Percentiles rank a stretch among this genome's conserved stretches.
phyloP scores from a whole-genome alignment of 768 basidiomycete genomes.

The Saitozyma podzolica region DNA sequence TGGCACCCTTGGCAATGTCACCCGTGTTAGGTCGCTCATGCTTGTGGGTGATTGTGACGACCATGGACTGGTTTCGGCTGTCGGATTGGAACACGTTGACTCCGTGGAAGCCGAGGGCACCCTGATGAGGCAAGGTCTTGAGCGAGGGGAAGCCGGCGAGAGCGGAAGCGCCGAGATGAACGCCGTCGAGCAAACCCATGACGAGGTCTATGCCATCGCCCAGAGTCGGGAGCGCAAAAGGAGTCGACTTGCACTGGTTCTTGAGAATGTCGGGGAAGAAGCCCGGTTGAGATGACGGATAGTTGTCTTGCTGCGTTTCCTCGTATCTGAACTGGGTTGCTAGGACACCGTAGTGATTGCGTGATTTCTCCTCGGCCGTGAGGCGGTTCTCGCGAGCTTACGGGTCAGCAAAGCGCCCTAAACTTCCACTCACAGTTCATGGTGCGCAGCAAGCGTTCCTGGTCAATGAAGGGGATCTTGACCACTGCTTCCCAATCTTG shows the following conservation, averaged over 20 bases:
- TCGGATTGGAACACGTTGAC: slow-evolving; percentile 93
- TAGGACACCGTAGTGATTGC: slow-evolving; percentile 72
- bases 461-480: slow-evolving; percentile 96
- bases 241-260: slow-evolving; percentile 74
- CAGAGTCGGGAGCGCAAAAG: slow-evolving; percentile 85
- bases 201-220: slow-evolving; percentile 74
- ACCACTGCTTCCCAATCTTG: slow-evolving; percentile 98
- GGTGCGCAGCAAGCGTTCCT: slow-evolving; percentile 70
- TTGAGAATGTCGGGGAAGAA: slow-evolving; percentile 87
- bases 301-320: slow-evolving; percentile 63
- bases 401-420: background rate
- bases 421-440: slow-evolving; percentile 67
- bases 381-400: slow-evolving; percentile 76
- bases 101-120: slow-evolving; percentile 75
- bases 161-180: slow-evolving; percentile 76
- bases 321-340: slow-evolving; percentile 78
- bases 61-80: slow-evolving; percentile 88
- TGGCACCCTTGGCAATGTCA: slow-evolving; percentile 70
- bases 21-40: slow-evolving; percentile 68
- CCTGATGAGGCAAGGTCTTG: slow-evolving; percentile 77
- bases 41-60: slow-evolving; percentile 77
- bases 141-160: slow-evolving; percentile 96
- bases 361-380: slow-evolving; percentile 67
- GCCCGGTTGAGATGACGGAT: slow-evolving; percentile 88
- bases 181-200: slow-evolving; percentile 83